Evolutionary conservation across 768 basidiomycete genomes (phyloP).

Genomic region (Xerocomellus amylosporus): DNA sequence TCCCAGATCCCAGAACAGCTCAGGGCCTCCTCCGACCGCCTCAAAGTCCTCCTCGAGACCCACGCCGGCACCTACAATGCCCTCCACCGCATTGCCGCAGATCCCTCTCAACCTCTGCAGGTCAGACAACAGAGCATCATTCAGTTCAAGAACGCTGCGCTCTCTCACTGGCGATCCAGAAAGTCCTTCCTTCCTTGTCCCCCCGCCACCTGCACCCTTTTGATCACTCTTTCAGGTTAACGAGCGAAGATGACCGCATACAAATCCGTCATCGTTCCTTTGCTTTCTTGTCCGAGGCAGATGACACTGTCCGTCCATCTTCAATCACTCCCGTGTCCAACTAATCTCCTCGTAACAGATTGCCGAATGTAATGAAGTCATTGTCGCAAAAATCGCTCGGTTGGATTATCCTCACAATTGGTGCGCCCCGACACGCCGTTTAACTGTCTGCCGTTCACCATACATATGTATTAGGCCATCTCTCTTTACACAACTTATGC

Average conservation of each 20-base stretch:
- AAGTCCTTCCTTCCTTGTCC: constrained; percentile 46
- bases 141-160: constrained; percentile 81
- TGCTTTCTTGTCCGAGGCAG: constrained; percentile 69
- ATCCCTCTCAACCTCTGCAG: constrained; percentile 53
- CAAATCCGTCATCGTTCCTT: constrained; percentile 66
- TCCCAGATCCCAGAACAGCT: constrained; percentile 62
- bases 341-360: constrained; percentile 41
- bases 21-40: constrained; percentile 51
- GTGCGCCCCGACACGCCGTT: constrained; percentile 37
- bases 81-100: constrained; percentile 70
- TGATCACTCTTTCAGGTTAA: constrained; percentile 44
- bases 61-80: constrained; percentile 69
- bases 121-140: constrained; percentile 82
- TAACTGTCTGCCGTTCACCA: not conserved
- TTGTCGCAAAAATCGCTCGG: constrained; percentile 75
- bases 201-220: not conserved
- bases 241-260: constrained; percentile 63
- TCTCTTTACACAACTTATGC: constrained; percentile 42
- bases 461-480: constrained; percentile 17
- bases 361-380: constrained; percentile 70
- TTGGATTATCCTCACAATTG: constrained; percentile 73
- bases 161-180: constrained; percentile 73
- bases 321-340: not conserved
- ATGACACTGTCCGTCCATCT: constrained; percentile 60
- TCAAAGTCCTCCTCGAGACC: constrained; percentile 61